Evolutionary conservation across 257 asterid species (phyloP), one percentile per base, ranked within the genome.

Genomic region (Forsythia viridissima): DNA sequence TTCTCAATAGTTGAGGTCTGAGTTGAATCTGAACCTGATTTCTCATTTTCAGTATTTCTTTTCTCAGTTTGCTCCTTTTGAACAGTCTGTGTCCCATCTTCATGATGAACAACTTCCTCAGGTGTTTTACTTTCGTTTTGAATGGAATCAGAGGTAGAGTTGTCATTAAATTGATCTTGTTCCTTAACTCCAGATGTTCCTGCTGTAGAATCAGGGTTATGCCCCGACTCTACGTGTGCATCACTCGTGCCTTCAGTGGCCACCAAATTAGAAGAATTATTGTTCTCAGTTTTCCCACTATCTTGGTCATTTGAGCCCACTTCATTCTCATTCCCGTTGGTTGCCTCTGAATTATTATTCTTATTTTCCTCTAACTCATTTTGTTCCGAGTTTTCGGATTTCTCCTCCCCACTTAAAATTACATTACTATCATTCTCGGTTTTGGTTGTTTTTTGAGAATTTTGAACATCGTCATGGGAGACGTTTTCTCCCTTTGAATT

Each of bases 381-480:
- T 34, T 67, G 82, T 77, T 74, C 81, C 59, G 21, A 73, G 72
- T 42, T 82, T 73, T 41, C 74, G 2, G 82, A 63, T 81, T 83
- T 80, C 72, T 86, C 86, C 44, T 81, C 83, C 41, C 72, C 74
- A 8, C 39, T 82, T 76, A 70, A 18, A 57, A 72, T 75, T 55
- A 73, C 79, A 73, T 43, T 68, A 30, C 76, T 83, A 68, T 42
- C 69, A 8, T 82, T 80, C 80, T 79, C 87, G 37, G 80, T 77
- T 73, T 79, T 85, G 61, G 84, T 74, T 39, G 20, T 52, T 55
- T 75, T 85, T 77, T 81, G 81, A 66, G 91, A 41, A 72, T 78
- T 82, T 74, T 71, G 82, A 74, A 67, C 81, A 61, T 13, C 74
- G 42, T 76, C 79, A 15, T 24, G 57, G 6, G 85, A 74, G 63